phyloP scores from a whole-genome alignment of 192 early-diverging fungal genomes.

The Coemansia sp. region DNA sequence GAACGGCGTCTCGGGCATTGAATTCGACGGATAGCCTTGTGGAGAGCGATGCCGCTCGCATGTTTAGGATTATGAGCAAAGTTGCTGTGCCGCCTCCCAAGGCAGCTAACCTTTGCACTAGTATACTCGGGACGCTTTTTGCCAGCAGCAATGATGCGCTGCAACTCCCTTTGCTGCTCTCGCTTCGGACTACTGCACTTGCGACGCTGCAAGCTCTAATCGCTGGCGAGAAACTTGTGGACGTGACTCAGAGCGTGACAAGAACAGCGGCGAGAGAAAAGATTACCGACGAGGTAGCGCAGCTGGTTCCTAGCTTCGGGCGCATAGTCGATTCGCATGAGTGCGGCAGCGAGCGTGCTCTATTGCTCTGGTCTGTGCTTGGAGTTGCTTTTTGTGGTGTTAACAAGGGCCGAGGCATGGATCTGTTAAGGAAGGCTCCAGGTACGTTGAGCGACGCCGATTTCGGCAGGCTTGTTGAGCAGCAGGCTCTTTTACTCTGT shows the following conservation, averaged over 20 bases:
- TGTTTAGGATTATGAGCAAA: constrained; percentile 47
- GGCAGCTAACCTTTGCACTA: constrained; percentile 16
- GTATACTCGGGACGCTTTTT: constrained; percentile 20
- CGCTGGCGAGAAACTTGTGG: not conserved
- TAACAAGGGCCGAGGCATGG: constrained; percentile 14
- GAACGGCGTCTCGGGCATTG: not conserved
- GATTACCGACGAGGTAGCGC: constrained; percentile 6
- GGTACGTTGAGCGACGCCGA: not conserved
- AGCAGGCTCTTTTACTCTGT: constrained; percentile 25
- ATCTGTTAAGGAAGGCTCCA: not conserved
- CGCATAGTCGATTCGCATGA: not conserved
- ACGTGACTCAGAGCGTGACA: constrained; percentile 5
- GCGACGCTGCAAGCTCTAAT: constrained; percentile 20
- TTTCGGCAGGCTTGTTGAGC: constrained; percentile 1
- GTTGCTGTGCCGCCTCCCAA: constrained; percentile 28
- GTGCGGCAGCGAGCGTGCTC: constrained; percentile 9
- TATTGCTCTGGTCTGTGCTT: constrained; percentile 17
- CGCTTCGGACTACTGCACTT: constrained; percentile 14
- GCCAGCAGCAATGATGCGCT: not conserved
- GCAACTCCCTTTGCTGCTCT: not conserved
- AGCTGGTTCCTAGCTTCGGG: constrained; percentile 1
- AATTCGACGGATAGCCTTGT: not conserved
- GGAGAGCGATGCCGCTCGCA: constrained; percentile 41
- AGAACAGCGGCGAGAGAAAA: constrained; percentile 17
- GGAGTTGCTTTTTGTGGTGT: constrained; percentile 22